phyloP scores from a whole-genome alignment of 257 asterid genomes.

The Osmanthus fragrans region DNA sequence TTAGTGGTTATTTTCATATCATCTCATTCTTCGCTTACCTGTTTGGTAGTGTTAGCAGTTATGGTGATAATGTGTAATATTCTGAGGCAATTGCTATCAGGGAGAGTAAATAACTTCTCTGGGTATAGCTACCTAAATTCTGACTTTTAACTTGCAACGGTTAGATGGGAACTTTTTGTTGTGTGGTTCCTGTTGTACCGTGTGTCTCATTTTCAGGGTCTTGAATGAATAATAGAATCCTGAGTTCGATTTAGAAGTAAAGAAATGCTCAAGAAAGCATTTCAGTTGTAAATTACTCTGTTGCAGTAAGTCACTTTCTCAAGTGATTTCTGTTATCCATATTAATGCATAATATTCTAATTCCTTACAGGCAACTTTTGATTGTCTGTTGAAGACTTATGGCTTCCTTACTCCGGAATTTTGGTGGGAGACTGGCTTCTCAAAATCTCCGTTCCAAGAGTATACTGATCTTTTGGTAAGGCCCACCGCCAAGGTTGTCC shows the following conservation, averaged over 20 bases:
- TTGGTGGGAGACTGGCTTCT: conserved; percentile 63
- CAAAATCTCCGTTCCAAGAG: conserved; percentile 59
- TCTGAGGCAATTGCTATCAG: background rate
- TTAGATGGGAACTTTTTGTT: no score
- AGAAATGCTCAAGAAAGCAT: background rate
- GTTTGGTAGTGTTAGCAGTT: background rate
- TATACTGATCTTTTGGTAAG: conserved; percentile 55
- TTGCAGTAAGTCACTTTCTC: background rate
- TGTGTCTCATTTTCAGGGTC: no score
- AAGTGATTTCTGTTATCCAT: background rate
- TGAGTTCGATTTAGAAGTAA: no score
- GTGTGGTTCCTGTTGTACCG: no score
- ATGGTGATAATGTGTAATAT: background rate
- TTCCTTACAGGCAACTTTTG: conserved; percentile 61
- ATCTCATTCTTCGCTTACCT: background rate
- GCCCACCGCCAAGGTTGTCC: conserved; percentile 47
- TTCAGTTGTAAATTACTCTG: background rate
- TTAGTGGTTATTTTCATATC: background rate
- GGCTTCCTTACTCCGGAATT: conserved; percentile 84
- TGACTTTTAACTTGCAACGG: no score
- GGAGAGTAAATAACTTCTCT: background rate
- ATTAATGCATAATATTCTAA: background rate
- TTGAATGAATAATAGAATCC: no score
- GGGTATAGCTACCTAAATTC: background rate
- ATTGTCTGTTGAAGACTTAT: conserved; percentile 66